Evolutionary conservation across 495 filamentous ascomycete species (phyloP).

Genomic region (Xylaria scruposa): DNA sequence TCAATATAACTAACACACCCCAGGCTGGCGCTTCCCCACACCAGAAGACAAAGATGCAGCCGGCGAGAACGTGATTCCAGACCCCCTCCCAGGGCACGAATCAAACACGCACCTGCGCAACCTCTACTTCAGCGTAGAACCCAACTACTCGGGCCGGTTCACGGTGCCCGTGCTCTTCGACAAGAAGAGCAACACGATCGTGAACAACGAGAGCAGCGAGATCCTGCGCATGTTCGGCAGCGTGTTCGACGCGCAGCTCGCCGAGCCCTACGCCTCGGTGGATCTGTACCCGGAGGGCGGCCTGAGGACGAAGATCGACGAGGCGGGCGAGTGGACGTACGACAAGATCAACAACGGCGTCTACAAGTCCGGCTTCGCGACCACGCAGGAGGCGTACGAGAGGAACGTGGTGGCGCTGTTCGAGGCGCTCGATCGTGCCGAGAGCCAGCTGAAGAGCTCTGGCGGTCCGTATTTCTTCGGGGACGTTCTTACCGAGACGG

Average conservation of each 20-base stretch:
- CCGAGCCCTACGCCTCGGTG: conserved; percentile 54
- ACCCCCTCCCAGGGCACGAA: conserved; percentile 70
- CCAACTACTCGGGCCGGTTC: conserved; percentile 71
- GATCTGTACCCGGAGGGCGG: conserved; percentile 67
- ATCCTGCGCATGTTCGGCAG: conserved; percentile 75
- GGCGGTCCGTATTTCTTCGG: conserved; percentile 73
- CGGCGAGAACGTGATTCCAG: conserved; percentile 55
- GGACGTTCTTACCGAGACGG: conserved; percentile 74
- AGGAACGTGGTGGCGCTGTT: conserved; percentile 71
- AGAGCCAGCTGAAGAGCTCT: conserved; percentile 63
- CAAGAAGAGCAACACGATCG: conserved; percentile 71
- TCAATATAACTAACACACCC: conserved; percentile 12
- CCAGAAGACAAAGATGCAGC: conserved; percentile 64
- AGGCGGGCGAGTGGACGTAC: conserved; percentile 82
- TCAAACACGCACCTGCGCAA: conserved; percentile 62
- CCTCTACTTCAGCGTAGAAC: conserved; percentile 73
- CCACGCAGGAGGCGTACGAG: conserved; percentile 79
- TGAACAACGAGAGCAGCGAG: conserved; percentile 84
- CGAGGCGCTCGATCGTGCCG: conserved; percentile 71
- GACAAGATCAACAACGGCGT: conserved; percentile 56
- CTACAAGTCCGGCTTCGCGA: conserved; percentile 57
- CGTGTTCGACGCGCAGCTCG: conserved; percentile 74
- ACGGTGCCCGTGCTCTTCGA: conserved; percentile 83
- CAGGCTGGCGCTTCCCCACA: conserved; percentile 84
- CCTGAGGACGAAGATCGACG: conserved; percentile 70